Evolutionary conservation across 768 basidiomycete species (phyloP), one percentile per base, ranked within the genome.

Genomic region (Rhizopogon sp.): DNA sequence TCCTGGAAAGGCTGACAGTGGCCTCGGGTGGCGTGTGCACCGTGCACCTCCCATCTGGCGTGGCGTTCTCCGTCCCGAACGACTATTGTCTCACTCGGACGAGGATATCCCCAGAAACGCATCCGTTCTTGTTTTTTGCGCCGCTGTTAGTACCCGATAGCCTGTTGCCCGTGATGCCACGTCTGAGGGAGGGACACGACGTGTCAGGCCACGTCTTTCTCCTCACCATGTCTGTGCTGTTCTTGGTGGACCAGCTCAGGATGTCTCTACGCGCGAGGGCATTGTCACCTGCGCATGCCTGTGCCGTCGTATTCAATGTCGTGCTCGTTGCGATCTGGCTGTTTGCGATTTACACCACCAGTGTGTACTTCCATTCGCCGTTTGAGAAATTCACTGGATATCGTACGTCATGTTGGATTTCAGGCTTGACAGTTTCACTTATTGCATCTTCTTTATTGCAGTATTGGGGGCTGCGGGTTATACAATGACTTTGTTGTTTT

Each of bases 141-240:
- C 59, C 68, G 17, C 60, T 79, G 3, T 25, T 13, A 35, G 62
- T 74, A 31, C 75, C 76, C 1, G 67, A 71, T 4, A 46, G 45
- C 2, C 75, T 72, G 13, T 86, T 79, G 80, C 67, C 65, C 29
- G 69, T 65, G 0, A 72, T 71, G 0, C 90, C 93, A 8, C 74
- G 87, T 29, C 72, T 96, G 58, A 78, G 83, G 52, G 80, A 77
- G 41, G 96, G 96, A 0, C 93, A 97, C 66, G 96, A 98, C 63
- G 83, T 98, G 13, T 95, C 93, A 0, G 96, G 96, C 6, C 96
- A 98, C 65, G 76, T 93, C 31, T 98, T 97, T 74, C 79, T 98
- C 57, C 79, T 98, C 59, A 88, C 88, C 2, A 80, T 96, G 75
- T 77, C 85, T 13, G 73, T 79, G 13, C 74, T 96, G 25, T 89